phyloP scores from a whole-genome alignment of 1,284 basidiomycete species.

The Boletellus deceptivus region DNA sequence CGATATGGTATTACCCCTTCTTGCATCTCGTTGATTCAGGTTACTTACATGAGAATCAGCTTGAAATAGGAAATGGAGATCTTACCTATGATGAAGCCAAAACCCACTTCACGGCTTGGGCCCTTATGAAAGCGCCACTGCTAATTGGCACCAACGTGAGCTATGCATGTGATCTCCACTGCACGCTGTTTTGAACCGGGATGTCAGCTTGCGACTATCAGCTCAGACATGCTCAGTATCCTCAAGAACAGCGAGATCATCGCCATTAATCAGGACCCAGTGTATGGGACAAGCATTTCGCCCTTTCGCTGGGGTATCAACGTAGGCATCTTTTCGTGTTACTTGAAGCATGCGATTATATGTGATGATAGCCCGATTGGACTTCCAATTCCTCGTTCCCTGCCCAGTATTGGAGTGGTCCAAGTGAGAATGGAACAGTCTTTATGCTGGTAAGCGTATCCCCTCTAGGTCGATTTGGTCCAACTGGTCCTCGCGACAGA shows the following conservation, averaged over 20 bases:
- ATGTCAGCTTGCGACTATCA: slow-evolving; percentile 48
- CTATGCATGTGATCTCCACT: slow-evolving; percentile 14
- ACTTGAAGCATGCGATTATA: neutral
- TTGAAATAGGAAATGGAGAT: slow-evolving; percentile 46
- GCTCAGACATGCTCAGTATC: slow-evolving; percentile 50
- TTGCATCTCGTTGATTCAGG: neutral
- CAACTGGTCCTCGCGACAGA: slow-evolving; percentile 27
- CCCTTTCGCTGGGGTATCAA: slow-evolving; percentile 69
- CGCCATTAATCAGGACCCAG: slow-evolving; percentile 65
- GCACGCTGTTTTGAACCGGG: slow-evolving; percentile 1
- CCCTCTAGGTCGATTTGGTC: neutral
- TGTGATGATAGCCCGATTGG: slow-evolving; percentile 46
- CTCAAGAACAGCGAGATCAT: slow-evolving; percentile 63
- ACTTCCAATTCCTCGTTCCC: slow-evolving; percentile 47
- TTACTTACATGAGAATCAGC: slow-evolving; percentile 29
- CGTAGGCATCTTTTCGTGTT: slow-evolving; percentile 31
- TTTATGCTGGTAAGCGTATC: slow-evolving; percentile 49
- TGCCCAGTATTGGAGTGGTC: slow-evolving; percentile 59
- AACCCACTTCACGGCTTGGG: slow-evolving; percentile 48
- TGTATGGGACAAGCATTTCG: slow-evolving; percentile 55
- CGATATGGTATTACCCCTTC: slow-evolving; percentile 39
- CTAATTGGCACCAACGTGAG: slow-evolving; percentile 41
- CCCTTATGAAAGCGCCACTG: slow-evolving; percentile 47
- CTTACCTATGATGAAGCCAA: slow-evolving; percentile 43
- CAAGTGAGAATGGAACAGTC: slow-evolving; percentile 50